Evolutionary conservation across 192 early-diverging fungal genomes (phyloP).

Genomic region (Coemansia aciculifera): DNA sequence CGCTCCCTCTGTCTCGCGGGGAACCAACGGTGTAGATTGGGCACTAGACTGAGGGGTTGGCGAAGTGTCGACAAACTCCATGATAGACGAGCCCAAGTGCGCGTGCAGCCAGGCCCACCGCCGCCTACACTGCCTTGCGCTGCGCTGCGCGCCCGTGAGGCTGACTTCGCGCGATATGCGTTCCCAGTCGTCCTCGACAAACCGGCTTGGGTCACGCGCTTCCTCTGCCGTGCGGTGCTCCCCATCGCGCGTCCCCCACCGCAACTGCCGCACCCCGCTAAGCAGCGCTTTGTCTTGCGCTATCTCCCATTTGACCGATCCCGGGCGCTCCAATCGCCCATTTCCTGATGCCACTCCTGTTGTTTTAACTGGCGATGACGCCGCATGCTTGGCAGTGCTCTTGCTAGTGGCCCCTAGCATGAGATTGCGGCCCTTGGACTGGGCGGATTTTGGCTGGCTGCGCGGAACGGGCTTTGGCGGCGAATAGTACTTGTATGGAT

Average conservation of each 20-base stretch:
- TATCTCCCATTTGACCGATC: slow-evolving; percentile 36
- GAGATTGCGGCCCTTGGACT: slow-evolving; percentile 33
- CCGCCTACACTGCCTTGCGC: slow-evolving; percentile 40
- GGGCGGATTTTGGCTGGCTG: not conserved
- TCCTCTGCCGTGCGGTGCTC: not conserved
- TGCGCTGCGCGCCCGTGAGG: slow-evolving; percentile 22
- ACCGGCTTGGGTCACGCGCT: slow-evolving; percentile 34
- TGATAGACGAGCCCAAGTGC: slow-evolving; percentile 43
- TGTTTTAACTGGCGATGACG: not conserved
- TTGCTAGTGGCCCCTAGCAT: slow-evolving; percentile 16
- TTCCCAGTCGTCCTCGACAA: slow-evolving; percentile 36
- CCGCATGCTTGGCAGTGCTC: not conserved
- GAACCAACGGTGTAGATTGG: slow-evolving; percentile 25
- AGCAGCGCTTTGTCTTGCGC: slow-evolving; percentile 46
- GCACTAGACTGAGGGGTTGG: slow-evolving; percentile 48
- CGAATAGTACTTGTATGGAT: slow-evolving; percentile 54
- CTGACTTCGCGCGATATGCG: slow-evolving; percentile 23
- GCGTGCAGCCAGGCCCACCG: slow-evolving; percentile 48
- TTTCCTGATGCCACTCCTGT: not conserved
- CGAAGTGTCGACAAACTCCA: slow-evolving; percentile 51
- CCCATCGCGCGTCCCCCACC: slow-evolving; percentile 18
- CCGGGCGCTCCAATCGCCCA: not conserved
- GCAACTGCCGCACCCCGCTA: slow-evolving; percentile 34
- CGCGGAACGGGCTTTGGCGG: slow-evolving; percentile 40
- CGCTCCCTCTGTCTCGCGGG: not conserved